A percentile compares a stretch with the other conserved stretches of the same genome.
Conservation (phyloP, 2,329 filamentous ascomycete species). For the Salinomyces thailandicus region DNA sequence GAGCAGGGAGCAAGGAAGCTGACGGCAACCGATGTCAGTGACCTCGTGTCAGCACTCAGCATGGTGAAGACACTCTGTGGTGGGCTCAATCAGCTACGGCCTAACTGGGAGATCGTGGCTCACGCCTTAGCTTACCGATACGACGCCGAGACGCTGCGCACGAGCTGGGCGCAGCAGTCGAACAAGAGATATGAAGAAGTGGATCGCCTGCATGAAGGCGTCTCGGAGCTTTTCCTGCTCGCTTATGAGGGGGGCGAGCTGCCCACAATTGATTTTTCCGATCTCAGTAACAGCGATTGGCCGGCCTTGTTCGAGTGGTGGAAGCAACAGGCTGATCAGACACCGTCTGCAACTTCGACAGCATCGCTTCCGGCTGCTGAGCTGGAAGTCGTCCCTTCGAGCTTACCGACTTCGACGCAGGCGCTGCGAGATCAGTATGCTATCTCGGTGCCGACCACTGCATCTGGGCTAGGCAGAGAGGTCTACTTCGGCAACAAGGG, state of each 20-base stretch:
- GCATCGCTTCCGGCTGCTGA: neutral
- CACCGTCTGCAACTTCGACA: neutral
- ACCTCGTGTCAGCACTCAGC: conserved; percentile 24
- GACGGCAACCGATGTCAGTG: conserved; percentile 23
- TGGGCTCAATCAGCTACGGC: conserved; percentile 25
- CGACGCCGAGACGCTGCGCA: conserved; percentile 29
- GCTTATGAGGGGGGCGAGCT: conserved; percentile 56
- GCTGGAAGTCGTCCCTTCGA: neutral
- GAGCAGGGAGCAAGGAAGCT: too few relatives aligned
- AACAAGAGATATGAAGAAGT: conserved; percentile 13
- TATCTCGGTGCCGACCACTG: neutral
- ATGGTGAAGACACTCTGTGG: conserved; percentile 25
- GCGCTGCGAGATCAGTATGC: neutral
- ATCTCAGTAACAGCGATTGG: conserved; percentile 60
- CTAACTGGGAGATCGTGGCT: conserved; percentile 33
- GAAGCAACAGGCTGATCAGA: neutral
- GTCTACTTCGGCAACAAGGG: conserved; percentile 11
- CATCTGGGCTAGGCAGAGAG: neutral
- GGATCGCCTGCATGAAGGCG: conserved; percentile 48
- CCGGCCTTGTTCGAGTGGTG: conserved; percentile 52
- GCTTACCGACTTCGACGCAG: neutral
- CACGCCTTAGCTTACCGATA: conserved; percentile 30
- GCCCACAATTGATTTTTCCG: conserved; percentile 51
- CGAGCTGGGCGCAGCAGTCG: conserved; percentile 27
- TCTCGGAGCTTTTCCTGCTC: conserved; percentile 54